These are phyloP conservation scores for Termitomyces sp. DNA, from an alignment of 768 basidiomycete genomes.

Conservation along the genomic window DNA sequence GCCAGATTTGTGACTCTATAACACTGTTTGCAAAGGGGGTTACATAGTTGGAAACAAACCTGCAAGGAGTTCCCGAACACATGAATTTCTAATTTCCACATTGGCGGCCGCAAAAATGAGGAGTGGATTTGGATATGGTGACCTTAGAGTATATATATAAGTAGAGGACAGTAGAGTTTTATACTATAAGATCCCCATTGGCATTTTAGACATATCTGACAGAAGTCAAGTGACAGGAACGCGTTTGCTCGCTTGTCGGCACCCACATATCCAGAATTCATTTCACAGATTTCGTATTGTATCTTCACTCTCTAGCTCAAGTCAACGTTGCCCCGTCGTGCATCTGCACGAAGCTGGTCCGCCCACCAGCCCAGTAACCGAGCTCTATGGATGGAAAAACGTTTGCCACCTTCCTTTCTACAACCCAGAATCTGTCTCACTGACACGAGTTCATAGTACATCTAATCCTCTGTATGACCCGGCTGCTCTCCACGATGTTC, in stretches of 20 bases:
- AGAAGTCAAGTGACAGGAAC: conserved; percentile 27
- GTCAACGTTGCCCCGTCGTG: conserved; percentile 38
- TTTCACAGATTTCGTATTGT: conserved; percentile 7
- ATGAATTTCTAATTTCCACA: not conserved
- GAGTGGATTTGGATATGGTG: no score
- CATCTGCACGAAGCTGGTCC: conserved; percentile 72
- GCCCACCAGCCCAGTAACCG: conserved; percentile 57
- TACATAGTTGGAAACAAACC: not conserved
- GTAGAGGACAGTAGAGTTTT: not conserved
- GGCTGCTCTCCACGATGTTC: conserved; percentile 57
- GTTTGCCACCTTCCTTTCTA: conserved; percentile 22
- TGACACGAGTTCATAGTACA: conserved; percentile 39
- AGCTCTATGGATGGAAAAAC: conserved; percentile 80
- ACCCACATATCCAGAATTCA: not conserved
- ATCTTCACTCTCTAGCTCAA: conserved; percentile 15
- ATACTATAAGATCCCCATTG: not conserved
- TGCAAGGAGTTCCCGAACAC: not conserved
- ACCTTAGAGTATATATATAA: not conserved
- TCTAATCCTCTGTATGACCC: conserved; percentile 61
- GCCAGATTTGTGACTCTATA: no score
- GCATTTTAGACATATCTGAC: not conserved
- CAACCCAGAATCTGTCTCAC: conserved; percentile 9
- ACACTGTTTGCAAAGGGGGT: no score
- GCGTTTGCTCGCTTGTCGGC: conserved; percentile 17
- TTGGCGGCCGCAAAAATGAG: no score